Evolutionary conservation across 2,329 filamentous ascomycete genomes (phyloP).

Genomic region (Rhinocladiella mackenziei): DNA sequence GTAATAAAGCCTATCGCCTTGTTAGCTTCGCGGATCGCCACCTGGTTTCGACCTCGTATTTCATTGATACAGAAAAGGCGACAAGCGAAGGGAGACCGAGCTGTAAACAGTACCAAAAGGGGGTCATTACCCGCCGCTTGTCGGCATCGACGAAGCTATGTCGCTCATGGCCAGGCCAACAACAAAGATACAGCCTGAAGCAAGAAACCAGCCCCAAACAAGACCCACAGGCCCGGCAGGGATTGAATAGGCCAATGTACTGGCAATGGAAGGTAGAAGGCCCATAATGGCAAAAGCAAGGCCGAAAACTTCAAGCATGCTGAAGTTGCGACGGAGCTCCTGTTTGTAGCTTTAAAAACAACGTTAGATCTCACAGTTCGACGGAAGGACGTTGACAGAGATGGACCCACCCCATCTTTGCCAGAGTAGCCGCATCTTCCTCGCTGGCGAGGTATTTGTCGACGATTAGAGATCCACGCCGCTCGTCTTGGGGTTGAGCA

Average conservation of each 20-base stretch:
- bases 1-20: slow-evolving; percentile 48
- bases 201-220: slow-evolving; percentile 61
- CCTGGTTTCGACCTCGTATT: not conserved
- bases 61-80: too few relatives aligned
- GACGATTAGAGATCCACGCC: slow-evolving; percentile 20
- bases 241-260: slow-evolving; percentile 56
- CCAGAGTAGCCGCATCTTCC: slow-evolving; percentile 42
- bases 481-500: slow-evolving; percentile 4
- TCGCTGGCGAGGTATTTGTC: slow-evolving; percentile 27
- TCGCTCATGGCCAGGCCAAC: slow-evolving; percentile 58
- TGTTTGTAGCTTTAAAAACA: slow-evolving; percentile 49
- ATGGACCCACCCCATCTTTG: slow-evolving; percentile 29
- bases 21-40: not conserved
- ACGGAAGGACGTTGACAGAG: too few relatives aligned
- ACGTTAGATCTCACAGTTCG: not conserved
- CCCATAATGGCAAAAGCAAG: slow-evolving; percentile 60
- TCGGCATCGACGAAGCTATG: slow-evolving; percentile 52
- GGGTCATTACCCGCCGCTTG: slow-evolving; percentile 43
- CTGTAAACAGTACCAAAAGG: not conserved
- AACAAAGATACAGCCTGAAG: slow-evolving; percentile 55
- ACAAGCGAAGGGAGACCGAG: too few relatives aligned
- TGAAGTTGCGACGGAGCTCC: slow-evolving; percentile 59
- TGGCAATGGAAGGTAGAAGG: slow-evolving; percentile 57
- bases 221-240: slow-evolving; percentile 58
- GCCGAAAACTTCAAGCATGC: slow-evolving; percentile 60